Percentiles rank a stretch among this genome's conserved stretches.
Evolutionary conservation across 495 filamentous ascomycete species (phyloP).

Genomic region (Parathielavia hyrcaniae): DNA sequence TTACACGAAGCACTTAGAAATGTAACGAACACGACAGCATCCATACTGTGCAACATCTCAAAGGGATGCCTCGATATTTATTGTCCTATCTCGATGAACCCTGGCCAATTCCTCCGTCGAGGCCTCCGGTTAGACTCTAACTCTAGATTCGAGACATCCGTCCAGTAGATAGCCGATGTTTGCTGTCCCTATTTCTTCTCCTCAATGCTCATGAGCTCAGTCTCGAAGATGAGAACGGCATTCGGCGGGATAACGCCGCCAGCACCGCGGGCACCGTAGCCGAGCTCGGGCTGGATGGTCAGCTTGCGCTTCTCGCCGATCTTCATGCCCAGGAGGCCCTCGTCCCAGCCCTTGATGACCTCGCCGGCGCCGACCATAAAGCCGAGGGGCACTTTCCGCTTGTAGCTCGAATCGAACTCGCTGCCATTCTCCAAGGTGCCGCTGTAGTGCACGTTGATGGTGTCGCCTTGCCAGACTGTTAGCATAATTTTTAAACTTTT

Average conservation of each 20-base stretch:
- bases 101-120: not conserved
- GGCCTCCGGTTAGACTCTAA: not conserved
- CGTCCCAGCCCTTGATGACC: constrained; percentile 82
- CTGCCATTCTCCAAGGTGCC: constrained; percentile 32
- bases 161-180: not conserved
- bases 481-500: no score
- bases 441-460: constrained; percentile 31
- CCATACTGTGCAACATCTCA: not conserved
- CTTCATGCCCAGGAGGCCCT: constrained; percentile 82
- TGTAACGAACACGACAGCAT: not conserved
- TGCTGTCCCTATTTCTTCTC: constrained; percentile 47
- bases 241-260: constrained; percentile 51
- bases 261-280: constrained; percentile 61
- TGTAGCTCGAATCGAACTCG: constrained; percentile 45
- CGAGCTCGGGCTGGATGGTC: constrained; percentile 70
- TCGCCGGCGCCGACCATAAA: constrained; percentile 65
- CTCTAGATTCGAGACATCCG: not conserved
- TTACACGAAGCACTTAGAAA: not conserved
- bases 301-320: constrained; percentile 73
- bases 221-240: constrained; percentile 61
- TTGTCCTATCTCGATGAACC: not conserved
- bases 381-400: constrained; percentile 57
- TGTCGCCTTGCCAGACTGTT: constrained; percentile 22
- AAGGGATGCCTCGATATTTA: not conserved
- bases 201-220: constrained; percentile 70